A percentile compares a stretch with the other conserved stretches of the same genome.
Evolutionary conservation across 2,329 filamentous ascomycete species (phyloP).

Genomic region (Trichoderma citrinoviride): DNA sequence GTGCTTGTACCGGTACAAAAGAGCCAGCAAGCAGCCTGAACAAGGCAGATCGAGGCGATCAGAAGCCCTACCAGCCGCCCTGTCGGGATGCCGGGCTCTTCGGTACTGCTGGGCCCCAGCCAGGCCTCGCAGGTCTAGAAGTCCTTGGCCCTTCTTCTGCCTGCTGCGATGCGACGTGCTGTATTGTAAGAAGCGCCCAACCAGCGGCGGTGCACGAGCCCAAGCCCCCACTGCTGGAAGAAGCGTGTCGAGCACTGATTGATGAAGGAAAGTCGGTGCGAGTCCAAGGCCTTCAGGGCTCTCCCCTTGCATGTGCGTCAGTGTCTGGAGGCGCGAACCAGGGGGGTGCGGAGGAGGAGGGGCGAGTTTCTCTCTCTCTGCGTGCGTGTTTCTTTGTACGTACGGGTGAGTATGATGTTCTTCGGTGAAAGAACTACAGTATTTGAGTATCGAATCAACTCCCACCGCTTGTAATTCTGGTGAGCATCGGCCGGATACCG

Average conservation of each 20-base stretch:
- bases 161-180: background rate
- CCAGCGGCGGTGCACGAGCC: constrained; percentile 10
- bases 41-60: constrained; percentile 5
- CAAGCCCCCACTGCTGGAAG: constrained; percentile 14
- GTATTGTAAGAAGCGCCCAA: constrained; percentile 14
- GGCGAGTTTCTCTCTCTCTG: background rate
- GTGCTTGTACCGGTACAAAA: background rate
- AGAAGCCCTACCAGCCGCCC: constrained; percentile 3
- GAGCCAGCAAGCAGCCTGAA: background rate
- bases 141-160: background rate
- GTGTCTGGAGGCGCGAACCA: constrained; percentile 12
- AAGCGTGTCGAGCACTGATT: constrained; percentile 21
- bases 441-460: background rate
- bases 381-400: background rate
- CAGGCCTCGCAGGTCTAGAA: background rate
- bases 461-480: background rate
- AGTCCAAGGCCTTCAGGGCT: background rate
- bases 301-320: constrained; percentile 19
- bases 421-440: background rate
- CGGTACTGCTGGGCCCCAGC: background rate
- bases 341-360: background rate
- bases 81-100: constrained; percentile 13
- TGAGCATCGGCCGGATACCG: background rate
- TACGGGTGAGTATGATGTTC: background rate
- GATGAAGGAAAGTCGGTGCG: constrained; percentile 18